phyloP scores from a whole-genome alignment of 768 basidiomycete species.

The Rhodosporidiobolus sp. region DNA sequence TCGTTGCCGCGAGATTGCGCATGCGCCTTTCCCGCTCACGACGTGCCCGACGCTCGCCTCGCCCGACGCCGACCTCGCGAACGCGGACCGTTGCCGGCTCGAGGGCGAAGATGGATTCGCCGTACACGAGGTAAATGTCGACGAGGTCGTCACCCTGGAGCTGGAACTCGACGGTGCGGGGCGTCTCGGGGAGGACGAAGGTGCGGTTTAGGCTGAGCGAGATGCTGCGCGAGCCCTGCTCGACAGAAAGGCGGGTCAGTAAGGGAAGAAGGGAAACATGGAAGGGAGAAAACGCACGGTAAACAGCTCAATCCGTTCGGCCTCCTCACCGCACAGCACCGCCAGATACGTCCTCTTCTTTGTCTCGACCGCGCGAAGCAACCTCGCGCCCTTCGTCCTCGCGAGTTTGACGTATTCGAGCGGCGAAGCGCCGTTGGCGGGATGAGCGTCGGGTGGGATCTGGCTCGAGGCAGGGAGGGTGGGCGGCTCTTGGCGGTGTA shows the following conservation, averaged over 20 bases:
- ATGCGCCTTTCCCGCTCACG: constrained; percentile 72
- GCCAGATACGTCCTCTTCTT: constrained; percentile 91
- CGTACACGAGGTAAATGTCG: constrained; percentile 83
- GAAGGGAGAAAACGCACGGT: constrained; percentile 69
- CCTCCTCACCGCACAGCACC: constrained; percentile 85
- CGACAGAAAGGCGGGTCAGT: too few species aligned
- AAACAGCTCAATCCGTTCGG: constrained; percentile 89
- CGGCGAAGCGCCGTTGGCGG: constrained; percentile 55
- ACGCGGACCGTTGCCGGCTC: constrained; percentile 91
- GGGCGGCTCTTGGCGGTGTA: not conserved
- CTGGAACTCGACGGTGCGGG: constrained; percentile 78
- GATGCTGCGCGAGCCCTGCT: constrained; percentile 58
- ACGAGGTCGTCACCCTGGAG: constrained; percentile 89
- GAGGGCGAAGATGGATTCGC: constrained; percentile 85
- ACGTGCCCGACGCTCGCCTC: constrained; percentile 80
- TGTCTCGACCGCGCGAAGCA: constrained; percentile 85
- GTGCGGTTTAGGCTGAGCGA: constrained; percentile 78
- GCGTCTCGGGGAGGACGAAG: constrained; percentile 87
- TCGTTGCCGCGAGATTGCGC: constrained; percentile 55
- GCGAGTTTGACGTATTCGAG: constrained; percentile 89
- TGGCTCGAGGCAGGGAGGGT: constrained; percentile 6
- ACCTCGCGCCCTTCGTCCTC: constrained; percentile 77
- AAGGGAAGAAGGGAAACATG: not conserved
- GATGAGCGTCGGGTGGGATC: constrained; percentile 10
- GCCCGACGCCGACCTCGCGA: constrained; percentile 85